phyloP scores from a whole-genome alignment of 2,329 filamentous ascomycete genomes.

The Alternaria brassicae region DNA sequence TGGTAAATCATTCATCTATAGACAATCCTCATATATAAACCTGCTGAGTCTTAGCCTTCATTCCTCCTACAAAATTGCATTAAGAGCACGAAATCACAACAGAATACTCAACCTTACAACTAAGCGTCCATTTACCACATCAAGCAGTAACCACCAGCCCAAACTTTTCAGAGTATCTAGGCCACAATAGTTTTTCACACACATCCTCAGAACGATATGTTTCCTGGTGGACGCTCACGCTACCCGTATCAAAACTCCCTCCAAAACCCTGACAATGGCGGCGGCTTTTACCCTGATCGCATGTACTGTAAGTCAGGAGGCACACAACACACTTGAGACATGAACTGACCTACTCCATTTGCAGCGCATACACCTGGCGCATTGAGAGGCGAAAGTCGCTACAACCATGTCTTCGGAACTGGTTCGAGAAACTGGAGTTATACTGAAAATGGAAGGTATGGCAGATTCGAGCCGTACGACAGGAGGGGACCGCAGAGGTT shows the following conservation, averaged over 20 bases:
- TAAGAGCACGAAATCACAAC: not conserved
- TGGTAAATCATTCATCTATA: not conserved
- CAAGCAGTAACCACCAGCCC: not conserved
- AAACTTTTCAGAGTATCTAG: not conserved
- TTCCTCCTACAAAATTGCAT: not conserved
- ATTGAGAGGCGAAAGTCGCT: not conserved
- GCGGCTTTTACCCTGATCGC: constrained; percentile 4
- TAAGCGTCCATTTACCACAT: not conserved
- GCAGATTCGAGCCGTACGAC: constrained; percentile 8
- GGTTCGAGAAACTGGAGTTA: constrained; percentile 5
- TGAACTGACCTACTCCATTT: not conserved
- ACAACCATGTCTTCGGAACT: not conserved
- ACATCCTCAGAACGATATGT: not conserved
- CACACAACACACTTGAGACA: not conserved
- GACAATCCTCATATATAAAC: not conserved
- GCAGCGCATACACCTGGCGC: not conserved
- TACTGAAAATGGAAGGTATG: constrained; percentile 7
- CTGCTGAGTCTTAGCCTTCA: not conserved
- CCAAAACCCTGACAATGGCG: constrained; percentile 1
- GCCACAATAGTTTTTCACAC: not conserved
- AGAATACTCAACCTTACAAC: not conserved
- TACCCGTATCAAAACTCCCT: not conserved
- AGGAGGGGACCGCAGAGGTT: not conserved
- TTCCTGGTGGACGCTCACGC: constrained; percentile 1
- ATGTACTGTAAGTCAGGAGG: constrained; percentile 2